Evolutionary conservation across 768 basidiomycete genomes (phyloP).

Genomic region (Clitopilus passeckerianus): DNA sequence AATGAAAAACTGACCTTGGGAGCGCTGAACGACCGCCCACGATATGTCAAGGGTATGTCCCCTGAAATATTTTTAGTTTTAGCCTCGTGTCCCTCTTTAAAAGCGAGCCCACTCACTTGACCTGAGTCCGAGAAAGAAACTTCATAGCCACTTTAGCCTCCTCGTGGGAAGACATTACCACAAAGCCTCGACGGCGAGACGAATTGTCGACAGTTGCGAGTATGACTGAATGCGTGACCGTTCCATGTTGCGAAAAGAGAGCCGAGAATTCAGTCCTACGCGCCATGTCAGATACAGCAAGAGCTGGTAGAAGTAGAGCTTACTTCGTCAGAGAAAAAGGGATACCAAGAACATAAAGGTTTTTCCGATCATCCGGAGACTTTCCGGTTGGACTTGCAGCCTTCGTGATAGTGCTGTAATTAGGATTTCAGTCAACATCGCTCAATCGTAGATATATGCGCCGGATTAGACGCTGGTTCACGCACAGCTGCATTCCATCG

Average conservation of each 20-base stretch:
- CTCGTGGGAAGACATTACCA: constrained; percentile 73
- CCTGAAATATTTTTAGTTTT: constrained; percentile 25
- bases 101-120: constrained; percentile 44
- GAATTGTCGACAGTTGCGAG: constrained; percentile 82
- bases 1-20: constrained; percentile 48
- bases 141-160: constrained; percentile 71
- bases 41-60: constrained; percentile 77
- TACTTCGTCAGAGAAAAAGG: constrained; percentile 81
- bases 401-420: constrained; percentile 15
- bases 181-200: constrained; percentile 77
- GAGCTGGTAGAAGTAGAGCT: constrained; percentile 10
- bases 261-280: constrained; percentile 50
- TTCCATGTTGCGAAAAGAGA: constrained; percentile 61
- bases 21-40: constrained; percentile 86
- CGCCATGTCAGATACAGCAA: neutral
- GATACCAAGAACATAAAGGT: constrained; percentile 80
- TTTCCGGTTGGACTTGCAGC: constrained; percentile 20
- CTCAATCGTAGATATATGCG: constrained; percentile 9
- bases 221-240: constrained; percentile 72
- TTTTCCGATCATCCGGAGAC: constrained; percentile 52
- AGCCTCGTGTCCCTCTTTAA: neutral
- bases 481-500: constrained; percentile 52
- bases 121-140: constrained; percentile 58
- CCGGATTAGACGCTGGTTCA: constrained; percentile 7
- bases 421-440: neutral